These are phyloP conservation scores for Solanum chacoense DNA, from an alignment of 305 asterid species.

Conservation along the genomic window DNA sequence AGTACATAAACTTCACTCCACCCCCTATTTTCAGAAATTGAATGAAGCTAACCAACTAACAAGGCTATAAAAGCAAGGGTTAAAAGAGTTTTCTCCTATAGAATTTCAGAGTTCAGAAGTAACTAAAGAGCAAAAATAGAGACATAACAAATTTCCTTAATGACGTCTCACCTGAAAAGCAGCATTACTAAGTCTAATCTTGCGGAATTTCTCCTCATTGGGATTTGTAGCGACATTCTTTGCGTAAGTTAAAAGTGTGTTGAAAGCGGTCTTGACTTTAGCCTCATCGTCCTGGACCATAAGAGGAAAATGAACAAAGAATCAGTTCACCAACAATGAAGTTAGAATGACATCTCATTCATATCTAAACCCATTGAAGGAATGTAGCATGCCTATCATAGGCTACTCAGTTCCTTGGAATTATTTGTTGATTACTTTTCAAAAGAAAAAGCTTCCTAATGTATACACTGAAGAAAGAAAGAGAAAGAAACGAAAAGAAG, in stretches of 20 bases:
- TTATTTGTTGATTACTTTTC: neutral
- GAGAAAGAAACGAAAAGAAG: neutral
- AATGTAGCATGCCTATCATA: neutral
- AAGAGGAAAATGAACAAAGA: conserved; percentile 9
- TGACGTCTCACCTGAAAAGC: conserved; percentile 56
- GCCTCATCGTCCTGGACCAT: conserved; percentile 68
- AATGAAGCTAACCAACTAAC: neutral
- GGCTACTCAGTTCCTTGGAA: neutral
- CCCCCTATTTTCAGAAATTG: neutral
- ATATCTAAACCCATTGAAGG: neutral
- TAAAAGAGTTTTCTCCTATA: neutral
- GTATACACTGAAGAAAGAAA: neutral
- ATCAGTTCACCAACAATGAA: neutral
- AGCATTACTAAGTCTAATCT: conserved; percentile 80
- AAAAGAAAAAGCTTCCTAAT: neutral
- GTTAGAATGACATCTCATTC: neutral
- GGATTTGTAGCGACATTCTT: conserved; percentile 91
- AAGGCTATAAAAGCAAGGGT: neutral
- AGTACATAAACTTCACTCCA: neutral
- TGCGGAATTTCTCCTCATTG: conserved; percentile 84
- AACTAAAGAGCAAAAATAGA: neutral
- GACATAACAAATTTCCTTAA: neutral
- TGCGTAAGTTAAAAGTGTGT: conserved; percentile 76
- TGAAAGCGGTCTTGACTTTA: conserved; percentile 90
- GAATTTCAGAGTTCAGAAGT: neutral